Percentiles rank a stretch among this genome's conserved stretches.
Conservation (phyloP, 139 green algal genomes). For the Asterochloris sp. region DNA sequence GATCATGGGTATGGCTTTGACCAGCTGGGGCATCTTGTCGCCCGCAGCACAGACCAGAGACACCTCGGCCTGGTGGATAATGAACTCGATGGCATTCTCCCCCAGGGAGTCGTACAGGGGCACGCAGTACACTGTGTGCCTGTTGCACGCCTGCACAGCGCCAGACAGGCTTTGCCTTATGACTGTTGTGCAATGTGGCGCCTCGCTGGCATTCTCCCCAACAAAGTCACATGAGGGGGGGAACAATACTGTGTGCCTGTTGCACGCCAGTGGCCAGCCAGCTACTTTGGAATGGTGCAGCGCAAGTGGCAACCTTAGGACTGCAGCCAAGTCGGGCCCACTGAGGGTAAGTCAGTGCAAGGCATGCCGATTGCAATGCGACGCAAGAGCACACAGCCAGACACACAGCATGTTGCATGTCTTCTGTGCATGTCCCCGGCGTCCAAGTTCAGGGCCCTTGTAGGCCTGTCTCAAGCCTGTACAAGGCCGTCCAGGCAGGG, state of each 20-base stretch:
- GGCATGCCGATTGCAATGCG: too few species aligned
- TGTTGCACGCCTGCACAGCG: constrained; percentile 84
- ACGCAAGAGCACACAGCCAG: too few species aligned
- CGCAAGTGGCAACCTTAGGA: background rate
- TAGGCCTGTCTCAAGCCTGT: too few species aligned
- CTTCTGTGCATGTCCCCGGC: too few species aligned
- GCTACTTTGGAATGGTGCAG: background rate
- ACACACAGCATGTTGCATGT: too few species aligned
- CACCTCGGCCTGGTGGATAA: constrained; percentile 79
- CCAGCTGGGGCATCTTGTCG: constrained; percentile 64
- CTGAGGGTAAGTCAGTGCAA: too few species aligned
- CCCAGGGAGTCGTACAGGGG: constrained; percentile 94
- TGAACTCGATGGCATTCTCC: constrained; percentile 88
- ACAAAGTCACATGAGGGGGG: background rate
- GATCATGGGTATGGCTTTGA: constrained; percentile 49
- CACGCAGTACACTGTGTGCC: constrained; percentile 79
- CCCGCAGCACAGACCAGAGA: constrained; percentile 46
- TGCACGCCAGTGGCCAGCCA: background rate
- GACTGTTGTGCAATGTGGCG: background rate
- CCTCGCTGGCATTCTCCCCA: background rate
- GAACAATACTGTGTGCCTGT: background rate
- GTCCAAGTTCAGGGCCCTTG: too few species aligned
- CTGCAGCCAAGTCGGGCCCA: background rate
- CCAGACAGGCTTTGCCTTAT: background rate
- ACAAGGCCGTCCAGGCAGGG: too few species aligned